A percentile compares a stretch with the other conserved stretches of the same genome.
Evolutionary conservation across 495 filamentous ascomycete genomes (phyloP).

Genomic region (Umbilicaria muhlenbergii): DNA sequence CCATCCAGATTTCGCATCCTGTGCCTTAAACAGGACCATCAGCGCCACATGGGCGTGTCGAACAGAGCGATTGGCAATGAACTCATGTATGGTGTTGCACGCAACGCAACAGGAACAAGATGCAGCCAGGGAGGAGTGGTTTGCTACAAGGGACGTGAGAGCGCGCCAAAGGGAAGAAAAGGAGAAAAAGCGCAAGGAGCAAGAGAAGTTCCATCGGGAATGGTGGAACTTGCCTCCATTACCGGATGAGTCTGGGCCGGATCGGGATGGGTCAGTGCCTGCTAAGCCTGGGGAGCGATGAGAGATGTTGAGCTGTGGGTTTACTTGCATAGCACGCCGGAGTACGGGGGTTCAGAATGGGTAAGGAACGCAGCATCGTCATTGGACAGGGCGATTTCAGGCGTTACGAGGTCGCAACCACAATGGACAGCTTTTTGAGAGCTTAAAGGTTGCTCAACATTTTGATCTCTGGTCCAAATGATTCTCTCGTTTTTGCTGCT

Average conservation of each 20-base stretch:
- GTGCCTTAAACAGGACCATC: slow-evolving; percentile 71
- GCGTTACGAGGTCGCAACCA: too few species aligned
- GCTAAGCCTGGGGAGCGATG: too few species aligned
- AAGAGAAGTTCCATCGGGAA: slow-evolving; percentile 40
- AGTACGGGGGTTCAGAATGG: background rate
- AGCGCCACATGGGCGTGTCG: slow-evolving; percentile 77
- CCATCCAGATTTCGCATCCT: slow-evolving; percentile 66
- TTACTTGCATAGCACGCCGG: too few species aligned
- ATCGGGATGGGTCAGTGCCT: background rate
- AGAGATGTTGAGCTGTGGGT: too few species aligned
- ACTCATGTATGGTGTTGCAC: slow-evolving; percentile 76
- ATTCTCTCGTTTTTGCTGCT: too few species aligned
- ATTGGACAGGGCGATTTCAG: too few species aligned
- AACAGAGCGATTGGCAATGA: slow-evolving; percentile 66
- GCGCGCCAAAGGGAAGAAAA: slow-evolving; percentile 39
- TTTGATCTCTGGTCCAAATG: too few species aligned
- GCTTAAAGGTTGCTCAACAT: too few species aligned
- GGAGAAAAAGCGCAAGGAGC: slow-evolving; percentile 21
- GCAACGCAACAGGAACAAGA: slow-evolving; percentile 77
- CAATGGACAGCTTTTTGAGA: too few species aligned
- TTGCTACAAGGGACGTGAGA: slow-evolving; percentile 52
- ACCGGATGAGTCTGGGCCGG: background rate
- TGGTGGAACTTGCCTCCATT: slow-evolving; percentile 38
- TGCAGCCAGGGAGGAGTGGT: slow-evolving; percentile 87
- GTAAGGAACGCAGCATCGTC: background rate